These are phyloP conservation scores for Lineolata rhizophorae DNA, from an alignment of 495 filamentous ascomycete species.

Conservation along the genomic window DNA sequence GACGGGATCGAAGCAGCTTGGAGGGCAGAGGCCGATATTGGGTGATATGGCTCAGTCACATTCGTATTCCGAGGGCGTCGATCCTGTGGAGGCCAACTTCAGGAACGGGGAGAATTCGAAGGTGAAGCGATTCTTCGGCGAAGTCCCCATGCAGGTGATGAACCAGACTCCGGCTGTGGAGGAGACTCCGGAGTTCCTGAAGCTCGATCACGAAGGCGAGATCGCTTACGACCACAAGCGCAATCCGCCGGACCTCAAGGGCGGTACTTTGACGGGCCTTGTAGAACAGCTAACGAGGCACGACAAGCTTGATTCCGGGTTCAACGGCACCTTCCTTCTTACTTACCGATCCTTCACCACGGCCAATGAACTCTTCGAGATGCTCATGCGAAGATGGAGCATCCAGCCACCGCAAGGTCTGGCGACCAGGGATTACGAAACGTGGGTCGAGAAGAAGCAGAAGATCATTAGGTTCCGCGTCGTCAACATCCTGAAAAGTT, in stretches of 20 bases:
- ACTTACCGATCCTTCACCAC: conserved; percentile 92
- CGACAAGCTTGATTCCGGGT: conserved; percentile 83
- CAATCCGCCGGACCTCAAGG: conserved; percentile 50
- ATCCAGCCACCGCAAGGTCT: conserved; percentile 83
- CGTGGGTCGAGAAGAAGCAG: conserved; percentile 86
- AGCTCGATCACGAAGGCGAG: conserved; percentile 75
- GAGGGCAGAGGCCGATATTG: conserved; percentile 2
- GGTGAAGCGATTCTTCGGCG: conserved; percentile 72
- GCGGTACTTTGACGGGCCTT: conserved; percentile 68
- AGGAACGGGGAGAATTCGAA: conserved; percentile 52
- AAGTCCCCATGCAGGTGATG: conserved; percentile 37
- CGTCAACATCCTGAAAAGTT: conserved; percentile 92
- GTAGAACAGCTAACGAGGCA: conserved; percentile 95
- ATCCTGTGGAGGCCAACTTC: conserved; percentile 33
- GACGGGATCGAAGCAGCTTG: not conserved
- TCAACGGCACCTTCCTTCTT: conserved; percentile 93
- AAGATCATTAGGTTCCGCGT: conserved; percentile 87
- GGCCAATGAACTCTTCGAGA: conserved; percentile 75
- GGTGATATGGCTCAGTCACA: conserved; percentile 27
- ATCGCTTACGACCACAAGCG: conserved; percentile 70
- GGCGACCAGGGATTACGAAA: conserved; percentile 48
- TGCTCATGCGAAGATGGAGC: conserved; percentile 74
- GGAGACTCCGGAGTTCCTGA: conserved; percentile 63
- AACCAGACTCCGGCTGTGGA: conserved; percentile 30
- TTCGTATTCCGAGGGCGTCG: conserved; percentile 43